Conservation (phyloP, 768 basidiomycete genomes). For the Leucosporidium creatinivorum region DNA sequence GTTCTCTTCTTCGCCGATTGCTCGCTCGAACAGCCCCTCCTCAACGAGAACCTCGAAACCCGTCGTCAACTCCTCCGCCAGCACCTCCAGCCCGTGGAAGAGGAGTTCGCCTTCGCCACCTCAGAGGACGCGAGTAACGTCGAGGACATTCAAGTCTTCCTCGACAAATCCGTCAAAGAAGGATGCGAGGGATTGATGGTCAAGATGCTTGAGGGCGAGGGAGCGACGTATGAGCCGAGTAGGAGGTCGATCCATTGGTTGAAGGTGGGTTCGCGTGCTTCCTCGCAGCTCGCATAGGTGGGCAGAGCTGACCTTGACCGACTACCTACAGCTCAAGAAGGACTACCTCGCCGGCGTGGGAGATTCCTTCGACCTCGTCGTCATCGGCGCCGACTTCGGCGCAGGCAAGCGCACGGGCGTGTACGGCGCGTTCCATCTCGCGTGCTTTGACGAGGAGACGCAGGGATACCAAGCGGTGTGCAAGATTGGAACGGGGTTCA, state of each 20-base stretch:
- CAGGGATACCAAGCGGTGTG: conserved; percentile 96
- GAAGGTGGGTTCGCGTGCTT: conserved; percentile 54
- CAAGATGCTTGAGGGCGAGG: conserved; percentile 90
- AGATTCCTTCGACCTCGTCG: conserved; percentile 92
- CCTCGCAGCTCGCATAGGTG: no score
- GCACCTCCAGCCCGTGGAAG: conserved; percentile 72
- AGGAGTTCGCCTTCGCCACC: conserved; percentile 90
- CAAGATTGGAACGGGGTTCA: conserved; percentile 98
- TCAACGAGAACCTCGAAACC: conserved; percentile 65
- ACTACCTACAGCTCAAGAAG: conserved; percentile 72
- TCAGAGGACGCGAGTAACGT: conserved; percentile 79
- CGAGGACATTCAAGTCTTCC: conserved; percentile 88
- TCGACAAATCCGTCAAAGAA: conserved; percentile 95
- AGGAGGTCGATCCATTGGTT: conserved; percentile 94
- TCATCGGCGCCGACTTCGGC: conserved; percentile 95
- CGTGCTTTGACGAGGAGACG: conserved; percentile 88
- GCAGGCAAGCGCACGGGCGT: conserved; percentile 96
- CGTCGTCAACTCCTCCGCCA: conserved; percentile 68
- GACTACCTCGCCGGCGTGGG: conserved; percentile 95
- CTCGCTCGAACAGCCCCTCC: conserved; percentile 57
- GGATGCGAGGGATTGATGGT: conserved; percentile 99
- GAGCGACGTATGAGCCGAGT: conserved; percentile 91
- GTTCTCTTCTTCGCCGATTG: neutral
- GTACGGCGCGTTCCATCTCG: conserved; percentile 94
- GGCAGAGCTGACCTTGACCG: neutral